Base-by-base conservation (phyloP, 2,329 filamentous ascomycete genomes). In the Fusarium drepaniforme region DNA sequence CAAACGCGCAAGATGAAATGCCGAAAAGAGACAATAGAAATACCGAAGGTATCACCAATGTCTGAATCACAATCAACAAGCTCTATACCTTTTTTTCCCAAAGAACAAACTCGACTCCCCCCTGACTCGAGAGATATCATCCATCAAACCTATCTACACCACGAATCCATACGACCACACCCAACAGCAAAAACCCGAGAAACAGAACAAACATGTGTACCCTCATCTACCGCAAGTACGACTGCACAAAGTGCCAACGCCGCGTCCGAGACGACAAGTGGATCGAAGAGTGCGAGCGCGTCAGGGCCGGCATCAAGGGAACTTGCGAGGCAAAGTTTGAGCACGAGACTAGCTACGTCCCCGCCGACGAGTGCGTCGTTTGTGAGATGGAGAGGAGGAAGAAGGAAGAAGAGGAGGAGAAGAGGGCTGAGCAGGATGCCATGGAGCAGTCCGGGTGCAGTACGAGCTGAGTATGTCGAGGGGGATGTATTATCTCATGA, bases 231-330 rank as follows among this genome's bases (percentile, higher is more conserved):
- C 71, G 51, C 15, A 75, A 67, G 35, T 75, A 67, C 58, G 72
- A 75, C 63, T 75, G 72, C 37, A 63, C 59, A 33, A 57, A 65
- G 40, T 75, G 72, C 21, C 72, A 75, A 23, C 59, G 69, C 51
- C 66, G 62, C 62, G 58, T 75, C 30, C 18, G 42, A 15, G 58
- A 59, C 23, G 59, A 59, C 23, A 64, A 75, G 59, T 61, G 62
- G 44, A 64, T 56, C 23, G 28, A 40, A 7, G 28, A 53, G 9
- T 77, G 75, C 51, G 16, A 33, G 6, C 38, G 38, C 23, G 56
- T 35, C 9, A 62, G 15, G 15, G 40, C 33, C 9, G 64, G 18
- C 18, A 28, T 25, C 1, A 35, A 46, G 13, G 49, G 53, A 5
- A 49, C 38, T 23, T 77, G 74, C 64, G 66, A 62, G 30, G 46